A percentile compares a stretch with the other conserved stretches of the same genome.
Evolutionary conservation across 148 eudicot species (phyloP).

Genomic region (Rhododendron henanense): DNA sequence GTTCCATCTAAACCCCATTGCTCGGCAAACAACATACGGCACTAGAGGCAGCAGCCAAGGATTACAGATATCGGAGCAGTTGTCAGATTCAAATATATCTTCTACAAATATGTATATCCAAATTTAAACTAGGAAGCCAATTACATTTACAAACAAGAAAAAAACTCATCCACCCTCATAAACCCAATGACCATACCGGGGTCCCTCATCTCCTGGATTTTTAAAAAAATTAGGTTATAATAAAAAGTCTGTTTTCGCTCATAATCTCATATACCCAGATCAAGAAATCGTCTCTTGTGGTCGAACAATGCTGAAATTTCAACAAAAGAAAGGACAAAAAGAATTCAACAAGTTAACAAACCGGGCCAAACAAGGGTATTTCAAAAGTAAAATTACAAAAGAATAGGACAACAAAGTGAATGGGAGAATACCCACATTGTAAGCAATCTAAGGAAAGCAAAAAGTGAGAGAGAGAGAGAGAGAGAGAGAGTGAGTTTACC

Average conservation of each 20-base stretch:
- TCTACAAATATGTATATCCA: background rate
- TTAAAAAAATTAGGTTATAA: slow-evolving; percentile 5
- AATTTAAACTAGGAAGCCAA: slow-evolving; percentile 15
- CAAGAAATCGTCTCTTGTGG: slow-evolving; percentile 24
- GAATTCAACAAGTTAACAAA: slow-evolving; percentile 5
- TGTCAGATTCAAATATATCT: background rate
- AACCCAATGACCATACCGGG: slow-evolving; percentile 28
- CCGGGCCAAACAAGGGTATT: slow-evolving; percentile 7
- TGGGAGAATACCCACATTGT: slow-evolving; percentile 50
- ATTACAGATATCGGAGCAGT: slow-evolving; percentile 20
- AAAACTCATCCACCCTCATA: slow-evolving; percentile 23
- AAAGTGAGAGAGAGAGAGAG: slow-evolving; percentile 12
- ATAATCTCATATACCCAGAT: slow-evolving; percentile 21
- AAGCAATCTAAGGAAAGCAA: slow-evolving; percentile 46
- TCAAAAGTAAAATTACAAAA: slow-evolving; percentile 6
- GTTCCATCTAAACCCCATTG: slow-evolving; percentile 79
- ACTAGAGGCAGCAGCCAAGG: slow-evolving; percentile 47
- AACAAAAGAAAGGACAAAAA: slow-evolving; percentile 11
- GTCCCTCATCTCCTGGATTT: slow-evolving; percentile 36
- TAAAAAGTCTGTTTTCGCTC: slow-evolving; percentile 14
- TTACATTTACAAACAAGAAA: slow-evolving; percentile 24
- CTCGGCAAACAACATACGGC: slow-evolving; percentile 36
- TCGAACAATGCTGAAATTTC: slow-evolving; percentile 26
- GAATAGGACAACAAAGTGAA: slow-evolving; percentile 19
- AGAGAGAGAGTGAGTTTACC: slow-evolving; percentile 27